Conservation (phyloP, 257 asterid genomes). For the Hygrophila difformis region DNA sequence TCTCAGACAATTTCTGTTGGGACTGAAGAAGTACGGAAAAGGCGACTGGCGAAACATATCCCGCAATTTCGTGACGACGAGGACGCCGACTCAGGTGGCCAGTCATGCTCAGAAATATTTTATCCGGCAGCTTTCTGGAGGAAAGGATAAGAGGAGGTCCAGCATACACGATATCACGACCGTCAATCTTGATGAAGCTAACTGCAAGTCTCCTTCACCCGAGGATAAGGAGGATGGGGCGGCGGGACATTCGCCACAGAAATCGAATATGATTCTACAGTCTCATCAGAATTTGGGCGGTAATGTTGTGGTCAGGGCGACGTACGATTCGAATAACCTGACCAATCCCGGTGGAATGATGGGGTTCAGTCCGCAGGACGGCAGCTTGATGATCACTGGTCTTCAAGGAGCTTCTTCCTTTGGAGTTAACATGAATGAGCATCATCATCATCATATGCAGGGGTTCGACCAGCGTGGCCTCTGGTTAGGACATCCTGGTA, state of each 20-base stretch:
- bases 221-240: constrained; percentile 26
- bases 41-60: constrained; percentile 93
- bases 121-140: constrained; percentile 71
- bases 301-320: constrained; percentile 21
- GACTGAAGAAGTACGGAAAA: constrained; percentile 79
- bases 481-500: constrained; percentile 32
- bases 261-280: constrained; percentile 23
- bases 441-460: constrained; percentile 23
- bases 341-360: constrained; percentile 30
- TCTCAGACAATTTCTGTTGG: constrained; percentile 69
- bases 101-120: constrained; percentile 94
- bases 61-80: constrained; percentile 61
- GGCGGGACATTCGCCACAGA: constrained; percentile 21
- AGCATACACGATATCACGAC: constrained; percentile 87
- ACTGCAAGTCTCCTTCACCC: constrained; percentile 29
- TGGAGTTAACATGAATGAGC: constrained; percentile 27
- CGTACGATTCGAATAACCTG: constrained; percentile 23
- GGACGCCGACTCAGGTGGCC: constrained; percentile 91
- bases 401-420: constrained; percentile 21
- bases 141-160: constrained; percentile 79
- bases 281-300: constrained; percentile 19
- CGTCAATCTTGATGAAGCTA: constrained; percentile 29
- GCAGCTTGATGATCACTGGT: constrained; percentile 16
- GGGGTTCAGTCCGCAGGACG: constrained; percentile 30
- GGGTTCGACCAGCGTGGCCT: constrained; percentile 27